phyloP scores from a whole-genome alignment of 495 filamentous ascomycete genomes.

The Podospora comata region DNA sequence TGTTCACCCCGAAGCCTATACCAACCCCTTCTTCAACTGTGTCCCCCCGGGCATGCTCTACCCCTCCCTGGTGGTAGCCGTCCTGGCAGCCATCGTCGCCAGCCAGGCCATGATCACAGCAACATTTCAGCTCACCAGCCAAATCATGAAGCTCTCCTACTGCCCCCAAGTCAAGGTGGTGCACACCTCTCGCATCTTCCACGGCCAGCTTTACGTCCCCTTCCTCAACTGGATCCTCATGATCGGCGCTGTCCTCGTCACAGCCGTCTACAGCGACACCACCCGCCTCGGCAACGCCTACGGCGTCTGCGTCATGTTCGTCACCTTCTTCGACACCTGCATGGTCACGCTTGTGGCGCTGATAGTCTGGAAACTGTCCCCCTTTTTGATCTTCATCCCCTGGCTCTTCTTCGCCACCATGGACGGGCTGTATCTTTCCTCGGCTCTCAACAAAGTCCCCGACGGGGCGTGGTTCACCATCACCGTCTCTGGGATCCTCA shows the following conservation, averaged over 20 bases:
- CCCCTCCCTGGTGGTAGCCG: constrained; percentile 60
- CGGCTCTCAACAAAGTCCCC: constrained; percentile 65
- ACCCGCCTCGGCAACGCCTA: constrained; percentile 51
- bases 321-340: constrained; percentile 71
- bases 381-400: constrained; percentile 52
- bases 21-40: constrained; percentile 68
- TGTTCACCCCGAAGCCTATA: constrained; percentile 54
- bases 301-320: constrained; percentile 66
- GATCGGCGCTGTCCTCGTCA: constrained; percentile 67
- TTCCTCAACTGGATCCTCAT: constrained; percentile 70
- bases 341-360: constrained; percentile 66
- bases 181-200: constrained; percentile 62
- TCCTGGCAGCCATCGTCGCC: constrained; percentile 69
- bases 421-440: constrained; percentile 63
- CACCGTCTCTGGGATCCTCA: constrained; percentile 55
- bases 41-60: constrained; percentile 65
- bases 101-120: constrained; percentile 74
- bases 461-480: constrained; percentile 74
- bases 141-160: constrained; percentile 71
- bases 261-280: constrained; percentile 68
- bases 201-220: constrained; percentile 71
- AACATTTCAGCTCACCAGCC: constrained; percentile 63
- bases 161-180: constrained; percentile 69
- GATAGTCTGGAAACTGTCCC: constrained; percentile 62
- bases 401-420: constrained; percentile 60